Evolutionary conservation across 2,329 filamentous ascomycete species (phyloP), one percentile per base, ranked within the genome.

Genomic region (Aspergillus glaucus): DNA sequence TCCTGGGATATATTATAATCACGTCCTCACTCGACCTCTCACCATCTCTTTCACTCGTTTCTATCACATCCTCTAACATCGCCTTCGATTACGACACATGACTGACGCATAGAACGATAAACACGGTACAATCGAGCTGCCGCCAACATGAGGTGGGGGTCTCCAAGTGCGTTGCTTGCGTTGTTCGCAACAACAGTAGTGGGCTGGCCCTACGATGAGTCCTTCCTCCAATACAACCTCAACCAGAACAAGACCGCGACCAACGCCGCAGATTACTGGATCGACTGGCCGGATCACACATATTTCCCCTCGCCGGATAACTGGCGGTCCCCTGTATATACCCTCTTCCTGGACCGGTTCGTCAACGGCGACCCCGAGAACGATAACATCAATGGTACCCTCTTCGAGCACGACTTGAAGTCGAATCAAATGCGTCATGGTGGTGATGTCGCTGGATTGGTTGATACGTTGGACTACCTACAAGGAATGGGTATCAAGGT

Each of bases 251-350:
- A 76, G 55, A 67, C 71, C 42, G 80, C 82, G n/a, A 73, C 61
- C 7, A 63, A 75, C 45, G 79, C 81, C 2, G 65, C 78, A 34
- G 74, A 85, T 41, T 86, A 85, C 62, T 77, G 68, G 60, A 76
- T 80, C 51, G 66, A 74, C 68, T 77, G 79, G 77, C 67, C 66
- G n/a, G 67, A 74, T 52, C 78, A 81, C 59, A 65, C 60, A 4
- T 84, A 79, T 55, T 61, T 67, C 15, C 66, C 71, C 0, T 84
- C 81, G 17, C 82, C 82, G 1, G 61, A 69, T 0, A 85, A 80
- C 55, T 86, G 82, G 82, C 74, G 82, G 22, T 77, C 85, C 52
- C 82, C 82, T 0, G 79, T 84, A 59, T 86, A 86, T 61, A 82
- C 80, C 7, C 67, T 85, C 42, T 83, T 84, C 59, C 65, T 84